A percentile compares a stretch with the other conserved stretches of the same genome.
Conservation (phyloP, 140 eudicot species). For the Bidens hawaiensis region DNA sequence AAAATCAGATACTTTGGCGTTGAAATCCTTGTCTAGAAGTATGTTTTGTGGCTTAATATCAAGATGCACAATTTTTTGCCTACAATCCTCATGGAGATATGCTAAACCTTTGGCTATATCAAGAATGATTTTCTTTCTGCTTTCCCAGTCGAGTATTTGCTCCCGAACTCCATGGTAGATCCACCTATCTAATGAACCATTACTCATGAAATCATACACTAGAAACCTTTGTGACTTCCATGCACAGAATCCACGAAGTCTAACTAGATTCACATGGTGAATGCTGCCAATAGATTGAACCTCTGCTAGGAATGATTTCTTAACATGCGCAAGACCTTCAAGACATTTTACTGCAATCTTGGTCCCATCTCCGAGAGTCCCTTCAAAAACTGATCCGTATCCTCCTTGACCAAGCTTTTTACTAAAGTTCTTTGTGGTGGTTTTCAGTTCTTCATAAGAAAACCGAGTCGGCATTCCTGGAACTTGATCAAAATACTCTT, state of each 20-base stretch:
- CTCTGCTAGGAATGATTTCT: not conserved
- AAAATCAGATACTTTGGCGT: constrained; percentile 4
- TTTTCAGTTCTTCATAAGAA: constrained; percentile 13
- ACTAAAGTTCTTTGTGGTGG: constrained; percentile 17
- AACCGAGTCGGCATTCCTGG: not conserved
- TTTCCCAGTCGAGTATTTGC: not conserved
- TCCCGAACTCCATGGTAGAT: not conserved
- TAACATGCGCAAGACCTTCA: not conserved
- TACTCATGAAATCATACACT: constrained; percentile 3
- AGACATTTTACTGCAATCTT: constrained; percentile 4
- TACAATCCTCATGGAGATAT: constrained; percentile 4
- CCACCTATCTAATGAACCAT: not conserved
- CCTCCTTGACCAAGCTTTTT: constrained; percentile 33
- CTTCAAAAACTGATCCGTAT: constrained; percentile 12
- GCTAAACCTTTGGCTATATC: constrained; percentile 8
- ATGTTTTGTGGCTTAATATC: constrained; percentile 9
- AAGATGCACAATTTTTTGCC: not conserved
- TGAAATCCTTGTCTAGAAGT: not conserved
- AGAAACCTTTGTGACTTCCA: constrained; percentile 22
- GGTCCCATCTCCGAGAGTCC: not conserved
- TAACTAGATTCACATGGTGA: constrained; percentile 40
- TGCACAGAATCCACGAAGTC: constrained; percentile 29
- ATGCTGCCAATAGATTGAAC: constrained; percentile 13
- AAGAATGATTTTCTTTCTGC: constrained; percentile 2
- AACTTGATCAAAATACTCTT: constrained; percentile 3